Percentiles rank a stretch among this genome's conserved stretches.
Evolutionary conservation across 2,329 filamentous ascomycete species (phyloP).

Genomic region (Paraphaeosphaeria sporulosa): DNA sequence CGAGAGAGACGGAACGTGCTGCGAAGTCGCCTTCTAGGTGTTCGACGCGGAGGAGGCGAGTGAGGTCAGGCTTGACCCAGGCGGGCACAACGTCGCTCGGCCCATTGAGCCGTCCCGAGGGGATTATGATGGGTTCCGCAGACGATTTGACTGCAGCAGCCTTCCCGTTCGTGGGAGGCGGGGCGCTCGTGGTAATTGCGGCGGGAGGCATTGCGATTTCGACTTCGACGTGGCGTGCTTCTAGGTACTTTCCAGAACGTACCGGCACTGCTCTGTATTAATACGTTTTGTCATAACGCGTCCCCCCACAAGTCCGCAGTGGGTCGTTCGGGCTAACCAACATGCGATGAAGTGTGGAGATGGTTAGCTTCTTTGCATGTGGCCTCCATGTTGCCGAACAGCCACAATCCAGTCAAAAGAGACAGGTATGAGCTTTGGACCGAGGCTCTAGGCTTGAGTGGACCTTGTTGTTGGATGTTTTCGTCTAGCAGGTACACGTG

Average conservation of each 20-base stretch:
- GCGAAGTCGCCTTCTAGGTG: constrained; percentile 51
- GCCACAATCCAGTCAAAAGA: constrained; percentile 1
- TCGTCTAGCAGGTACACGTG: not conserved
- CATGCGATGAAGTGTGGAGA: constrained; percentile 10
- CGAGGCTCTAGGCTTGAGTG: not conserved
- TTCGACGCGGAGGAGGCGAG: constrained; percentile 48
- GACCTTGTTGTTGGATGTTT: not conserved
- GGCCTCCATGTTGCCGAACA: constrained; percentile 16
- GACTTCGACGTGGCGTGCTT: not conserved
- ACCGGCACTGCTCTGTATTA: constrained; percentile 9
- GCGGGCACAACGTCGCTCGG: constrained; percentile 34
- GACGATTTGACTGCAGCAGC: constrained; percentile 24
- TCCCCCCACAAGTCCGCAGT: not conserved
- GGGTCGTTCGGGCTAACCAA: constrained; percentile 1
- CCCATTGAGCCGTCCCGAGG: constrained; percentile 19
- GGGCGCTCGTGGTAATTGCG: constrained; percentile 29
- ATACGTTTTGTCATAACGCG: constrained; percentile 1
- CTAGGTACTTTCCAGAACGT: not conserved
- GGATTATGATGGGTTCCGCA: constrained; percentile 26
- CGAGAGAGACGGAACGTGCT: constrained; percentile 56
- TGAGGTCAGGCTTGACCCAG: constrained; percentile 49
- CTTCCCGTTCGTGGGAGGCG: constrained; percentile 30
- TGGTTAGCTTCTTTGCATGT: constrained; percentile 8
- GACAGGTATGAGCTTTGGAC: not conserved
- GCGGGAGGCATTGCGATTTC: constrained; percentile 37